Evolutionary conservation across 2,329 filamentous ascomycete genomes (phyloP).

Genomic region (Beauveria brongniartii): DNA sequence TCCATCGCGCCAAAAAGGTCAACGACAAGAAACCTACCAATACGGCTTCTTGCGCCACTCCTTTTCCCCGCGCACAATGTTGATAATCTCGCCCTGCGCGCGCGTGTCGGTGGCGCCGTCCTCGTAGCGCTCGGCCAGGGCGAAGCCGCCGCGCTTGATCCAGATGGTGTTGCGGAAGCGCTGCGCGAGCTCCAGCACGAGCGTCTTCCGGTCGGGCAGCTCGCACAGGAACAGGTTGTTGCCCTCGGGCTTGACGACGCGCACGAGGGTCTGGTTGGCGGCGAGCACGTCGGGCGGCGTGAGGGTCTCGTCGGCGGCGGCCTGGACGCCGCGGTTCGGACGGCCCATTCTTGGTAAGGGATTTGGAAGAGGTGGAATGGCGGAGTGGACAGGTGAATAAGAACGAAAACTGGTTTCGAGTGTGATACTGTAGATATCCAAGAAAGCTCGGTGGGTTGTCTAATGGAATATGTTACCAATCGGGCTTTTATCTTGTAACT

Average conservation of each 20-base stretch:
- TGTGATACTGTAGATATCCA: too few relatives aligned
- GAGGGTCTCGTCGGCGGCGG: constrained; percentile 64
- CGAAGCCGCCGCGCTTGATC: constrained; percentile 83
- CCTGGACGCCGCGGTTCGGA: constrained; percentile 64
- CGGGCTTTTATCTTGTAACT: too few relatives aligned
- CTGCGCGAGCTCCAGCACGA: constrained; percentile 74
- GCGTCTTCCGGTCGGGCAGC: constrained; percentile 54
- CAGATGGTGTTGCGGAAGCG: constrained; percentile 88
- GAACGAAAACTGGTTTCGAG: too few relatives aligned
- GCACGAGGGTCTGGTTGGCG: constrained; percentile 61
- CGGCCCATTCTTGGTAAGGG: constrained; percentile 24
- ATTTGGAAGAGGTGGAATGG: background rate
- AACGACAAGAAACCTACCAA: constrained; percentile 49
- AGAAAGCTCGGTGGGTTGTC: too few relatives aligned
- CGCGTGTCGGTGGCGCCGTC: constrained; percentile 49
- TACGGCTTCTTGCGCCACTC: constrained; percentile 82
- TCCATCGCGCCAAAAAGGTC: background rate
- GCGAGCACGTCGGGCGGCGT: constrained; percentile 52
- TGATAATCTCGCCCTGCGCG: constrained; percentile 81
- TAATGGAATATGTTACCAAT: too few relatives aligned
- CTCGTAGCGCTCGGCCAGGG: constrained; percentile 64
- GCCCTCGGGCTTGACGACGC: constrained; percentile 72
- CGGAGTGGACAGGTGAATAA: too few relatives aligned
- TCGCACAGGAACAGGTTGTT: constrained; percentile 83
- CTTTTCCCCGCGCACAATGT: constrained; percentile 86